Conservation (phyloP, 495 filamentous ascomycete genomes). For the Aspergillus olivimuriae region DNA sequence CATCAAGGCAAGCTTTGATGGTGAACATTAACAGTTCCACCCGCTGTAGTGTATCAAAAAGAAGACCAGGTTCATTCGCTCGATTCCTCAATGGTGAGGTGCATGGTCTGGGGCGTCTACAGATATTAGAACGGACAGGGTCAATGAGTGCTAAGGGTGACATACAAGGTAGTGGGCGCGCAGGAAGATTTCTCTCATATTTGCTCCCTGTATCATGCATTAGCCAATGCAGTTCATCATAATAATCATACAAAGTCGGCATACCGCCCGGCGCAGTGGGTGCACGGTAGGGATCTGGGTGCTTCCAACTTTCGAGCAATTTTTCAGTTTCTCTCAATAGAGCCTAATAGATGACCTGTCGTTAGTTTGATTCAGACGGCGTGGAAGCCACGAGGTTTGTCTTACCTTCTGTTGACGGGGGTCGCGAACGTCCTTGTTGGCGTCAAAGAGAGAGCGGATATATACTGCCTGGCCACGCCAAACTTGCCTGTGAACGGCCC, state of each 20-base stretch:
- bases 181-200: conserved; percentile 88
- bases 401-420: conserved; percentile 81
- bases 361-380: too few species aligned
- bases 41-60: too few species aligned
- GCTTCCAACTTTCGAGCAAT: conserved; percentile 88
- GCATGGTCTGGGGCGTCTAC: conserved; percentile 10
- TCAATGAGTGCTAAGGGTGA: conserved; percentile 9
- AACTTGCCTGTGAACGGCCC: conserved; percentile 81
- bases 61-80: neutral
- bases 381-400: neutral
- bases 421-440: conserved; percentile 80
- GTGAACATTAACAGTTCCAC: too few species aligned
- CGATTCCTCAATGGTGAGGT: neutral
- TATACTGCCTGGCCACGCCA: conserved; percentile 96
- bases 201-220: conserved; percentile 66
- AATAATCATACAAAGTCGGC: conserved; percentile 19
- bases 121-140: too few species aligned
- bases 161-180: conserved; percentile 74
- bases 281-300: conserved; percentile 84
- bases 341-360: conserved; percentile 56
- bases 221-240: conserved; percentile 3
- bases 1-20: too few species aligned
- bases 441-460: conserved; percentile 91
- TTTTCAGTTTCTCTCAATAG: conserved; percentile 82
- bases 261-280: conserved; percentile 92